phyloP scores from a whole-genome alignment of 2,329 filamentous ascomycete genomes.

The Fusarium torulosum region DNA sequence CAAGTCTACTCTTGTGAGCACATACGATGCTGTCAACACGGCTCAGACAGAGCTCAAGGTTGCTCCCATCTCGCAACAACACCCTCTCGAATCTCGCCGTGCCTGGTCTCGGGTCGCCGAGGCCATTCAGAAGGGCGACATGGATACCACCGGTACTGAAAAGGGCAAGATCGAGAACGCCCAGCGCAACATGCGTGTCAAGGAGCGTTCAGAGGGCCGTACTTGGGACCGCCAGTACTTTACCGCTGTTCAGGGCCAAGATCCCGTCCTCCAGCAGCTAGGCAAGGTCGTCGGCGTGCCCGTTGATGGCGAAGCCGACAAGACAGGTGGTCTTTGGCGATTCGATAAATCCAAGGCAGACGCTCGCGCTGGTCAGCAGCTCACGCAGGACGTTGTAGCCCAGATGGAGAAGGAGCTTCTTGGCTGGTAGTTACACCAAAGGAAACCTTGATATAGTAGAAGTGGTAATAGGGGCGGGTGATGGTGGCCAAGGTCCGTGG shows the following conservation, averaged over 20 bases:
- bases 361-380: slow-evolving; percentile 53
- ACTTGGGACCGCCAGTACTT: slow-evolving; percentile 92
- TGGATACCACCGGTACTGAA: slow-evolving; percentile 81
- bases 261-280: slow-evolving; percentile 60
- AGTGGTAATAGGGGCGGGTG: slow-evolving; percentile 1
- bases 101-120: slow-evolving; percentile 90
- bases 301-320: slow-evolving; percentile 67
- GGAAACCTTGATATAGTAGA: background rate
- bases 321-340: slow-evolving; percentile 72
- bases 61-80: slow-evolving; percentile 80
- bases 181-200: slow-evolving; percentile 79
- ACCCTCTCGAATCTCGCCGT: slow-evolving; percentile 86
- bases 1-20: slow-evolving; percentile 64
- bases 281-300: slow-evolving; percentile 62
- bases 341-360: slow-evolving; percentile 64
- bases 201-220: slow-evolving; percentile 79
- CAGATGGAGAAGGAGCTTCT: slow-evolving; percentile 61
- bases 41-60: slow-evolving; percentile 77
- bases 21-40: slow-evolving; percentile 69
- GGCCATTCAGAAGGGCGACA: slow-evolving; percentile 84
- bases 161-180: slow-evolving; percentile 92
- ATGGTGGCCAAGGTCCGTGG: slow-evolving; percentile 24
- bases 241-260: slow-evolving; percentile 61
- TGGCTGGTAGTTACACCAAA: slow-evolving; percentile 51
- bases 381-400: slow-evolving; percentile 56